These are phyloP conservation scores for Dittrichia graveolens DNA, from an alignment of 129 eudicot species.

Conservation along the genomic window DNA sequence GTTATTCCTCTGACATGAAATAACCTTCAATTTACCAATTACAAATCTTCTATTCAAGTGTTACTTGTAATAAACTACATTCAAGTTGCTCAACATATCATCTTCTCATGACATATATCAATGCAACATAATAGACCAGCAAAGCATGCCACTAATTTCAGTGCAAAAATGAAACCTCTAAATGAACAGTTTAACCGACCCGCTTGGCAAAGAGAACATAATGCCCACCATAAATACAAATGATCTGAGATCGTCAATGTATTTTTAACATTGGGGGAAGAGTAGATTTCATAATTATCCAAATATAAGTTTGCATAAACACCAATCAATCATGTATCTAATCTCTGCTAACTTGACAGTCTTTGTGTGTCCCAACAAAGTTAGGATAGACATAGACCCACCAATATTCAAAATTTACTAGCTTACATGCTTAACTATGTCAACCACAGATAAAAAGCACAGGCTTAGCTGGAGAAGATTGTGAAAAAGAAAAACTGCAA, in stretches of 20 bases:
- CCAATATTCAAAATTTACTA: slow-evolving; percentile 1
- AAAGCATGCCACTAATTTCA: slow-evolving; percentile 14
- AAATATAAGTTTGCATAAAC: neutral
- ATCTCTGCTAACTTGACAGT: slow-evolving; percentile 2
- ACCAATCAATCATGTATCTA: neutral
- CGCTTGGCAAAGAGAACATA: slow-evolving; percentile 10
- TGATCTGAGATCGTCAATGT: neutral
- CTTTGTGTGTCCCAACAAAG: neutral
- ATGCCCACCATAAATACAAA: neutral
- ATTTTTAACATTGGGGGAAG: neutral
- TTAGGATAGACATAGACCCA: neutral
- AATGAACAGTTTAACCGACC: neutral
- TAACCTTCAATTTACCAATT: neutral
- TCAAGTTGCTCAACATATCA: slow-evolving; percentile 1
- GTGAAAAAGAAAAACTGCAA: neutral
- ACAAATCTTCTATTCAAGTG: neutral
- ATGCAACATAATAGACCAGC: slow-evolving; percentile 11
- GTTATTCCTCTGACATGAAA: slow-evolving; percentile 11
- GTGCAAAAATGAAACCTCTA: slow-evolving; percentile 13
- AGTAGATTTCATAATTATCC: neutral
- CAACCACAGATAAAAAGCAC: neutral
- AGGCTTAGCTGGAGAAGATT: neutral
- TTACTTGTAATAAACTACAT: slow-evolving; percentile 8
- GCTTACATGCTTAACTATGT: neutral
- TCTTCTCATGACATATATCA: neutral